Percentiles rank a stretch among this genome's conserved stretches.
Conservation (phyloP, 1,139 yeast species). For the Diutina siamensis region DNA sequence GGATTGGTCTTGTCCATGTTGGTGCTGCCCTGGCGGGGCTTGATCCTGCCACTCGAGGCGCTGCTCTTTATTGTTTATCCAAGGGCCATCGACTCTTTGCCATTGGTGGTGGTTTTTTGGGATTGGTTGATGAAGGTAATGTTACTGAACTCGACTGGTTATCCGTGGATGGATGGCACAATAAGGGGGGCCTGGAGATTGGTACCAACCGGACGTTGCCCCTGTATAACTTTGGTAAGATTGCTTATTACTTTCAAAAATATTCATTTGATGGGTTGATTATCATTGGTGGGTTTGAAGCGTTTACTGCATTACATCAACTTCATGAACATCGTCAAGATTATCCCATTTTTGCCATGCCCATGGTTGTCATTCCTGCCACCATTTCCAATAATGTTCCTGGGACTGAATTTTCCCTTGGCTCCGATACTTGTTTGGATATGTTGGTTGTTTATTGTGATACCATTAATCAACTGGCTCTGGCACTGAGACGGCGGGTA, state of each 20-base stretch:
- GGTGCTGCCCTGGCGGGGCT: conserved; percentile 82
- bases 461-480: conserved; percentile 67
- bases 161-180: conserved; percentile 64
- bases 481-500: conserved; percentile 67
- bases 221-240: conserved; percentile 55
- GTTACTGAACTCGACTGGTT: conserved; percentile 50
- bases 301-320: conserved; percentile 58
- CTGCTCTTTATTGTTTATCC: conserved; percentile 63
- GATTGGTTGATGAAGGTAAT: conserved; percentile 63
- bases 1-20: conserved; percentile 67
- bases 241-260: conserved; percentile 68
- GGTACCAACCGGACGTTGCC: conserved; percentile 74
- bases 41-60: conserved; percentile 68
- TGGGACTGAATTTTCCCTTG: conserved; percentile 72
- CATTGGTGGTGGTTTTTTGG: conserved; percentile 66
- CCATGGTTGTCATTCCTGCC: conserved; percentile 73
- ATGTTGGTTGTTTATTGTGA: conserved; percentile 68
- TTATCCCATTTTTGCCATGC: conserved; percentile 67
- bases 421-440: conserved; percentile 71
- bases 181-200: conserved; percentile 69
- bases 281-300: conserved; percentile 74
- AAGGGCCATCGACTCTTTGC: conserved; percentile 67
- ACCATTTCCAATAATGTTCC: conserved; percentile 79
- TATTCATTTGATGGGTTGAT: conserved; percentile 63
- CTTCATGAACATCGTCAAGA: conserved; percentile 48